Evolutionary conservation across 805 yeast genomes (phyloP).

Genomic region (Starmerella riodocensis): DNA sequence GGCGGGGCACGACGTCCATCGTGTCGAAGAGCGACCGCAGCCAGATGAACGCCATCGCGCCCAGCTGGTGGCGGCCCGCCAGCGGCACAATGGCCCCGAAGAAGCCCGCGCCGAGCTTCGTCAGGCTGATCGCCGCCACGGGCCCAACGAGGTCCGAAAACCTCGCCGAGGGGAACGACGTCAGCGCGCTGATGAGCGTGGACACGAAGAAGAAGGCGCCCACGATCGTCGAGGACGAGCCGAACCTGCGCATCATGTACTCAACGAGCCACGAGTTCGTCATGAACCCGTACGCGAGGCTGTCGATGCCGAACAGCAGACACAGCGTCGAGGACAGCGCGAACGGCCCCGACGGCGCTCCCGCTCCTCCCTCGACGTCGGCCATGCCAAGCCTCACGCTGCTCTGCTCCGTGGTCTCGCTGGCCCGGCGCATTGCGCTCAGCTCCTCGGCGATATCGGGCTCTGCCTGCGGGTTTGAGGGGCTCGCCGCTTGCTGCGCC

Average conservation of each 20-base stretch:
- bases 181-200: constrained; percentile 40
- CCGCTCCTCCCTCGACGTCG: background rate
- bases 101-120: constrained; percentile 67
- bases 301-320: constrained; percentile 58
- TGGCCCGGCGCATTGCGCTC: background rate
- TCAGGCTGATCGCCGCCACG: constrained; percentile 54
- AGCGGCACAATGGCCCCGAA: constrained; percentile 45
- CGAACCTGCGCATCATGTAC: constrained; percentile 51
- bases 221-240: constrained; percentile 42
- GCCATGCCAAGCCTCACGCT: too few relatives aligned
- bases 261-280: constrained; percentile 79
- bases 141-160: constrained; percentile 63
- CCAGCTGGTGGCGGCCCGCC: constrained; percentile 28
- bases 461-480: background rate
- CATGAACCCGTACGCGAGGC: constrained; percentile 81
- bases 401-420: background rate
- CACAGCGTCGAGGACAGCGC: constrained; percentile 13
- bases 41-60: constrained; percentile 41
- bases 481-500: background rate
- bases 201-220: constrained; percentile 34
- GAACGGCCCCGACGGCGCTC: background rate
- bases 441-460: constrained; percentile 1
- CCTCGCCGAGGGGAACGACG: constrained; percentile 48
- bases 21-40: constrained; percentile 51
- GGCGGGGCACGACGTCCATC: constrained; percentile 90